Evolutionary conservation across 2,329 filamentous ascomycete genomes (phyloP).

Genomic region (Botrytis cinerea): DNA sequence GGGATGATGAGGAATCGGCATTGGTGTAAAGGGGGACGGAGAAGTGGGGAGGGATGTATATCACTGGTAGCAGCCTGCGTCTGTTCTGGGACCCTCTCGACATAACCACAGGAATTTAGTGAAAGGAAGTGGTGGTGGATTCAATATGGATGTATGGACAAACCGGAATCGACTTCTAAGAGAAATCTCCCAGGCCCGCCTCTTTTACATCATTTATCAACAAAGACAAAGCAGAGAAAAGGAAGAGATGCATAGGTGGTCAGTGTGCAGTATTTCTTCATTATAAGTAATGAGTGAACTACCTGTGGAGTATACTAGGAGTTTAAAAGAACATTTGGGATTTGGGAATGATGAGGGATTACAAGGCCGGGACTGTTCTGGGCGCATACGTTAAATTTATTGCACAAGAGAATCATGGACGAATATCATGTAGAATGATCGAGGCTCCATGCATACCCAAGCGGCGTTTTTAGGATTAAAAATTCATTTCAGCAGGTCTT

Average conservation of each 20-base stretch:
- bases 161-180: background rate
- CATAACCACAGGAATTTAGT: background rate
- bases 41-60: background rate
- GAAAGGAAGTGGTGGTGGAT: background rate
- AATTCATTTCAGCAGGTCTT: background rate
- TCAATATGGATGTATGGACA: background rate
- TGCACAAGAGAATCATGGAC: background rate
- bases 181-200: background rate
- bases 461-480: background rate
- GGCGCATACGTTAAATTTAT: background rate
- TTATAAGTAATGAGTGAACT: background rate
- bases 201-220: background rate
- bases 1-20: background rate
- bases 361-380: background rate
- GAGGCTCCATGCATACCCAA: background rate
- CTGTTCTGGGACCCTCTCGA: background rate
- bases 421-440: background rate
- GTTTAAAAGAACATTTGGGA: background rate
- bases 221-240: background rate
- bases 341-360: background rate
- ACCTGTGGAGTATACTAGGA: background rate
- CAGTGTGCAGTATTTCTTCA: background rate
- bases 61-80: background rate
- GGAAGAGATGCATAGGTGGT: background rate
- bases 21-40: background rate